Evolutionary conservation across 78 protist species (phyloP), one percentile per base, ranked within the genome.

Genomic region (Mantamonas sphyraenae): DNA sequence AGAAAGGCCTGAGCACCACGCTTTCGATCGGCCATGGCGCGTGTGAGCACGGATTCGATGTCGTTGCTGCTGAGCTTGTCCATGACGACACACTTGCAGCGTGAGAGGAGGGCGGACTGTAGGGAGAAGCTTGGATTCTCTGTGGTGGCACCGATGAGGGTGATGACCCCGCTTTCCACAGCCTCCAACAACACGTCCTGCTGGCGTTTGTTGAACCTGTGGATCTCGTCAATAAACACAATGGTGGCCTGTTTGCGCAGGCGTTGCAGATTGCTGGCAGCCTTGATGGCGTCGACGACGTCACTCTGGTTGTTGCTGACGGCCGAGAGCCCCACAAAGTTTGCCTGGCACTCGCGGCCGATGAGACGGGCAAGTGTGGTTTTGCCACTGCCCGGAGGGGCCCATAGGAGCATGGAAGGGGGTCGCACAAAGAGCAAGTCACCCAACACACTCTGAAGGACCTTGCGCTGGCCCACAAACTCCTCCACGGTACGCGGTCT

Each of bases 101-200:
- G 56, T 26, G 75, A 60, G 38, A 77, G 35, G 16, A 86, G 64
- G 0, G 91, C 91, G 7, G 34, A 2, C 28, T 71, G 77, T 20
- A 77, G n/a, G 22, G 73, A 73, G 38, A 86, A 81, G n/a, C 83
- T 65, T 22, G 92, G 92, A 43, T 87, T 87, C 74, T 87, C 92
- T 31, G 85, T 81, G 0, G 92, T 82, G 42, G 92, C 92, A 20
- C 92, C 92, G 8, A 87, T 74, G 14, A 87, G 62, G 7, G 71
- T 72, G 34, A 87, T 14, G n/a, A 30, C 31, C 31, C 92, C 92
- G 31, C 56, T n/a, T 58, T 81, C 91, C 24, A 86, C 56, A 31
- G 34, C 45, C 16, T 80, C 81, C 24, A 86, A 70, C 24, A 86
- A 42, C 34, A 43, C 65, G 55, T 86, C 91, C 62, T 86, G 91